phyloP scores from a whole-genome alignment of 2,329 filamentous ascomycete species.

The Fusarium sp. region DNA sequence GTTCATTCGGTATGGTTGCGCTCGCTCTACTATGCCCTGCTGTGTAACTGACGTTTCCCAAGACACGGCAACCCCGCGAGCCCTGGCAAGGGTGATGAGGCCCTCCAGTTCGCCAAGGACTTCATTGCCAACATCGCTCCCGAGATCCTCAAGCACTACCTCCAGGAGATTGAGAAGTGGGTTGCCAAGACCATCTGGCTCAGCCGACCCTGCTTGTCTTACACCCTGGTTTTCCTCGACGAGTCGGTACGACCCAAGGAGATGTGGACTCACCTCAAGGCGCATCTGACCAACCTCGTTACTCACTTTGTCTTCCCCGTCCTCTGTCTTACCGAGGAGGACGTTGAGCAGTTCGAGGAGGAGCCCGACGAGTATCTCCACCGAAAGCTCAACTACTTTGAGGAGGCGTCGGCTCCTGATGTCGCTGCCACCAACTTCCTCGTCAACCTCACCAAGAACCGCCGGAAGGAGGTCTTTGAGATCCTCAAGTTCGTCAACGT shows the following conservation, averaged over 20 bases:
- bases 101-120: conserved; percentile 85
- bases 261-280: conserved; percentile 95
- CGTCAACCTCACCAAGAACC: conserved; percentile 91
- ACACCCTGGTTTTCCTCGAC: conserved; percentile 94
- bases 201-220: conserved; percentile 92
- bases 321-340: conserved; percentile 90
- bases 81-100: conserved; percentile 80
- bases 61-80: conserved; percentile 91
- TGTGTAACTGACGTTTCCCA: conserved; percentile 22
- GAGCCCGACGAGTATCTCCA: conserved; percentile 98
- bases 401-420: conserved; percentile 95
- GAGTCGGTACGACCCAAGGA: conserved; percentile 97
- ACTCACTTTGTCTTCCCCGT: conserved; percentile 97
- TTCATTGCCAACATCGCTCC: conserved; percentile 94
- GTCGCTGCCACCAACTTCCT: conserved; percentile 97
- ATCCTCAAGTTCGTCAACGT: conserved; percentile 95
- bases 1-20: conserved; percentile 79
- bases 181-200: conserved; percentile 94
- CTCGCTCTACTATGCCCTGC: background rate
- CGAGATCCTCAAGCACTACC: conserved; percentile 94
- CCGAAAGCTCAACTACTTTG: conserved; percentile 96
- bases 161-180: conserved; percentile 97
- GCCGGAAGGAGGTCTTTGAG: conserved; percentile 95
- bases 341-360: conserved; percentile 92
- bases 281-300: conserved; percentile 91